Evolutionary conservation across 2,329 filamentous ascomycete species (phyloP), one percentile per base, ranked within the genome.

Genomic region (Zopfia rhizophila): DNA sequence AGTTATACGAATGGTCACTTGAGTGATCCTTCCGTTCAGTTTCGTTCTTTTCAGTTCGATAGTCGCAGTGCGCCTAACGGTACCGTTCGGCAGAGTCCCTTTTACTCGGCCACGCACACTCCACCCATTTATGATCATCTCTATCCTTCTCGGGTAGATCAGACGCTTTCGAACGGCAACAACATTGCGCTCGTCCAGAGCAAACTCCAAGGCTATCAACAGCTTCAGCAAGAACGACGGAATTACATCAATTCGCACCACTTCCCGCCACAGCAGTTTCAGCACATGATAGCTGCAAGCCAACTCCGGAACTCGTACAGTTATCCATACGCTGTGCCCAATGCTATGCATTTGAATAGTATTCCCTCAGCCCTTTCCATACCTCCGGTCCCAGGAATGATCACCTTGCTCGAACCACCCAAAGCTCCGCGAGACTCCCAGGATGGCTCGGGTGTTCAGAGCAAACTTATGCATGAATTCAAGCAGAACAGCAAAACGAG

Each of bases 381-480:
- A 55, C 56, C 63, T 4, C 41, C 68, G 17, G 64, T 73, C 50
- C 60, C 67, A 3, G 62, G 66, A n/a, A 65, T 67, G 50, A 63
- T 74, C 41, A 58, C 66, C 11, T 56, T 61, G 6, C 55, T 73
- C 5, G 72, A 75, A 23, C 67, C 75, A 10, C 72, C 75, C 8
- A 70, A 74, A 36, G 70, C 65, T 29, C 69, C 74, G 2, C 76
- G 82, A 38, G 83, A 85, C 21, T 78, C 83, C 46, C 84, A 89
- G 41, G 72, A 78, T 1, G 77, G 78, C 11, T 82, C 83, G 48
- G 82, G 82, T 41, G 74, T 88, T 11, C 83, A 90, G 60, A 95
- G 91, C 68, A 74, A 79, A 11, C 74, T 92, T 7, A 78, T 97
- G 2, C 87, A 92, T 51, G 90, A 96, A 21, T 97, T 95, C 72